Evolutionary conservation across 768 basidiomycete genomes (phyloP).

Genomic region (Lactifluus piperatus): DNA sequence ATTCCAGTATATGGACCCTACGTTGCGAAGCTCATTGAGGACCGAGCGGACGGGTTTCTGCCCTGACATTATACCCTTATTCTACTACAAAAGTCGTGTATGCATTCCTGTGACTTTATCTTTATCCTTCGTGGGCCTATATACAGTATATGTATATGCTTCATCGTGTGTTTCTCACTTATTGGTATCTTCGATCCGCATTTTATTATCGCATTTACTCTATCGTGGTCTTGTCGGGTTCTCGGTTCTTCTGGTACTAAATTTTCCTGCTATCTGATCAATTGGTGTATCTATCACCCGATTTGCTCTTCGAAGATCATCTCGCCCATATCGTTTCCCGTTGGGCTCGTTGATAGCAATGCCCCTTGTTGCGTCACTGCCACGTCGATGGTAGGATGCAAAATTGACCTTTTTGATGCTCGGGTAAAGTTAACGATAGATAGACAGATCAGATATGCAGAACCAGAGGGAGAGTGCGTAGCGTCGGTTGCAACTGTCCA

Average conservation of each 20-base stretch:
- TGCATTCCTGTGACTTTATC: neutral
- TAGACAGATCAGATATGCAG: no score
- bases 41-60: conserved; percentile 39
- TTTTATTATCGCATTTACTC: neutral
- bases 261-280: neutral
- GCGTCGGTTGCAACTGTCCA: no score
- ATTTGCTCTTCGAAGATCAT: neutral
- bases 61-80: conserved; percentile 5
- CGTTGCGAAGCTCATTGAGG: conserved; percentile 64
- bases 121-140: neutral
- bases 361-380: no score
- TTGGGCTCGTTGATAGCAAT: neutral
- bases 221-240: neutral
- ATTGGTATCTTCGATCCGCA: neutral
- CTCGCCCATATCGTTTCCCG: neutral
- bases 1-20: conserved; percentile 67
- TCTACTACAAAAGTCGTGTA: neutral
- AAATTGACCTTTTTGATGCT: neutral
- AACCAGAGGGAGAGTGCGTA: no score
- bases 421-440: no score
- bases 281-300: neutral
- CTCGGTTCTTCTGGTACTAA: neutral
- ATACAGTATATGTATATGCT: neutral
- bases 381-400: neutral
- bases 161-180: neutral